These are phyloP conservation scores for Diplodia mutila DNA, from an alignment of 2,329 filamentous ascomycete species.

Conservation along the genomic window DNA sequence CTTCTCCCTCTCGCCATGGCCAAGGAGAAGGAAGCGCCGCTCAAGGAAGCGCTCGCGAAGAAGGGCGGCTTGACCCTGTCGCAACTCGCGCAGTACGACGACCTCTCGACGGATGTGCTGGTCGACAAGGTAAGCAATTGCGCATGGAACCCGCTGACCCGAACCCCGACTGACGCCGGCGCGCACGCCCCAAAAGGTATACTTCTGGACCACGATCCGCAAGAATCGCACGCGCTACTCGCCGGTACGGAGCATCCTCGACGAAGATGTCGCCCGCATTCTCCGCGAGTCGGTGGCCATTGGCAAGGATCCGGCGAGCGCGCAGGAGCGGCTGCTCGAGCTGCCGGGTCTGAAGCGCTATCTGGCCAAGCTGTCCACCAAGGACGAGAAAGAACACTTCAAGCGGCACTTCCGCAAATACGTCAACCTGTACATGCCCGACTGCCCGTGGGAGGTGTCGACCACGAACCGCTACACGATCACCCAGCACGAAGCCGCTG, in stretches of 20 bases:
- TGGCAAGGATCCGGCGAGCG: slow-evolving; percentile 69
- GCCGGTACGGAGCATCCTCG: slow-evolving; percentile 75
- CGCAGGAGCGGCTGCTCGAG: slow-evolving; percentile 72
- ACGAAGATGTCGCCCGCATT: slow-evolving; percentile 64
- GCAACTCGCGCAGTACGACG: slow-evolving; percentile 91
- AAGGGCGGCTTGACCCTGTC: slow-evolving; percentile 79
- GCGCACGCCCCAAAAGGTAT: slow-evolving; percentile 63
- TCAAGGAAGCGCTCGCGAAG: slow-evolving; percentile 55
- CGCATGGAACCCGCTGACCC: slow-evolving; percentile 32
- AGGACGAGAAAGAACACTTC: slow-evolving; percentile 86
- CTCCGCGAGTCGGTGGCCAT: slow-evolving; percentile 71
- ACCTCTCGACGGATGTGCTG: slow-evolving; percentile 91
- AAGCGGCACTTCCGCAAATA: slow-evolving; percentile 84
- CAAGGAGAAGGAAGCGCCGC: slow-evolving; percentile 41
- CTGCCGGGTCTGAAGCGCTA: slow-evolving; percentile 77
- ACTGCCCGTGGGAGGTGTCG: slow-evolving; percentile 93
- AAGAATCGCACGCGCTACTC: slow-evolving; percentile 91
- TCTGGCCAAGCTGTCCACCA: slow-evolving; percentile 66
- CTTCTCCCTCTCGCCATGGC: slow-evolving; percentile 9
- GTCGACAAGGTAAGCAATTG: slow-evolving; percentile 80
- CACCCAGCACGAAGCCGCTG: slow-evolving; percentile 81
- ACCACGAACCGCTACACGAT: slow-evolving; percentile 96
- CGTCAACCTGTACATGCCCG: slow-evolving; percentile 87
- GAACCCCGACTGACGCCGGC: slow-evolving; percentile 3
- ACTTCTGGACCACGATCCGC: slow-evolving; percentile 94